These are phyloP conservation scores for Ascochyta clinopodiicola DNA, from an alignment of 2,329 filamentous ascomycete genomes.

Conservation along the genomic window DNA sequence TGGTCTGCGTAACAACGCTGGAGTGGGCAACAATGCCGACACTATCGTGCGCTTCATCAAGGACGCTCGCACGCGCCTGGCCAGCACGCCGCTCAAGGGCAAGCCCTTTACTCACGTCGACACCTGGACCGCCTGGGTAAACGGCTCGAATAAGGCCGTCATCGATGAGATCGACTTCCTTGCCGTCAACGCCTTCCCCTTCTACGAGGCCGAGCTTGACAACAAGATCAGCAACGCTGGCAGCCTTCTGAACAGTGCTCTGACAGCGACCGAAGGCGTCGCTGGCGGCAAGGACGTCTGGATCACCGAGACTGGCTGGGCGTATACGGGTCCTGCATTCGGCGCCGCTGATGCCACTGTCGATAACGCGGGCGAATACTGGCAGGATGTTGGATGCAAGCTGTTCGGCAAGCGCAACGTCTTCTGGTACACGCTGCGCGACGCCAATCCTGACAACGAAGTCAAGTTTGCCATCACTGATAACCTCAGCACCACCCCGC, in stretches of 20 bases:
- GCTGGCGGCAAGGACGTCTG: conserved; percentile 45
- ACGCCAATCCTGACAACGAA: conserved; percentile 62
- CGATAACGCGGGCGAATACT: conserved; percentile 42
- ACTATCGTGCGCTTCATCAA: conserved; percentile 66
- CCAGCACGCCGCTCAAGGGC: conserved; percentile 64
- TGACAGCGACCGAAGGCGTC: conserved; percentile 38
- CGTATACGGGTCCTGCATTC: conserved; percentile 39
- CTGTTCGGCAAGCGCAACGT: conserved; percentile 43
- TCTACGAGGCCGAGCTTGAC: conserved; percentile 44
- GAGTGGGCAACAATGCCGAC: conserved; percentile 67
- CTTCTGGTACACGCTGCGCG: conserved; percentile 47
- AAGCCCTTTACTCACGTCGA: conserved; percentile 55
- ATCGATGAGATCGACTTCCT: conserved; percentile 48
- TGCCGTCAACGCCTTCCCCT: conserved; percentile 48
- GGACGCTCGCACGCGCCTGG: conserved; percentile 56
- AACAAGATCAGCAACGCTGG: conserved; percentile 52
- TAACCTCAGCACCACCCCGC: conserved; percentile 59
- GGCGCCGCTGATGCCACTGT: conserved; percentile 36
- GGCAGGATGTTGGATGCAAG: conserved; percentile 44
- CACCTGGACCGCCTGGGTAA: conserved; percentile 47
- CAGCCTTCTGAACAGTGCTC: conserved; percentile 39
- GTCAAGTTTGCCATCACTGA: conserved; percentile 65
- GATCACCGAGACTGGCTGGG: conserved; percentile 50
- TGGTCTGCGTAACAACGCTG: conserved; percentile 67
- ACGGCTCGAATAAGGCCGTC: conserved; percentile 44